phyloP scores from a whole-genome alignment of 2,329 filamentous ascomycete genomes.

The Fusarium sp. region DNA sequence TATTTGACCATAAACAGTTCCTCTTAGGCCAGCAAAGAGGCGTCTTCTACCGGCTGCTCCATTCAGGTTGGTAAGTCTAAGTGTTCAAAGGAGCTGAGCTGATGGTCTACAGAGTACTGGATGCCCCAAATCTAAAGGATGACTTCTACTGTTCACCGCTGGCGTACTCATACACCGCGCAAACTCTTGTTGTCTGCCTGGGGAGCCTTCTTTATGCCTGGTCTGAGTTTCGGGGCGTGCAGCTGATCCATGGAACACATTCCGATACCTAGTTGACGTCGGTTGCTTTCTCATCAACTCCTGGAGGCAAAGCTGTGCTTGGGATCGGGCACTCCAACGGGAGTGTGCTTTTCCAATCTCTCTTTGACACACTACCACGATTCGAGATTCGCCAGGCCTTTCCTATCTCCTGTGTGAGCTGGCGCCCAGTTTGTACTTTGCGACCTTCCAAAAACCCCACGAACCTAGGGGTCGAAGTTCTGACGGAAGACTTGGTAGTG shows the following conservation, averaged over 20 bases:
- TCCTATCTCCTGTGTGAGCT: slow-evolving; percentile 82
- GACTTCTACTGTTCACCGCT: slow-evolving; percentile 96
- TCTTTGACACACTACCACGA: slow-evolving; percentile 74
- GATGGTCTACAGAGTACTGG: slow-evolving; percentile 72
- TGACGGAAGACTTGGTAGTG: slow-evolving; percentile 85
- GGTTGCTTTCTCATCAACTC: slow-evolving; percentile 85
- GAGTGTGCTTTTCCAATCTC: slow-evolving; percentile 79
- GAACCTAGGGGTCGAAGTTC: slow-evolving; percentile 61
- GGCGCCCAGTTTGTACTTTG: slow-evolving; percentile 72
- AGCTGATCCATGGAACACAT: slow-evolving; percentile 53
- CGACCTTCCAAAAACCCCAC: slow-evolving; percentile 63
- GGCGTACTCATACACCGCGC: slow-evolving; percentile 80
- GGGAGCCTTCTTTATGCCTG: slow-evolving; percentile 85
- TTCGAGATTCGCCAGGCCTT: slow-evolving; percentile 79
- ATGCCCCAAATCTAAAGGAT: slow-evolving; percentile 88
- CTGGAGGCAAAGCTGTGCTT: slow-evolving; percentile 81
- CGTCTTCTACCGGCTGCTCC: slow-evolving; percentile 74
- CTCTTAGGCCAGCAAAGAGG: slow-evolving; percentile 21
- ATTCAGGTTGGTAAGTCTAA: slow-evolving; percentile 72
- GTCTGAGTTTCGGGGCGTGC: slow-evolving; percentile 79
- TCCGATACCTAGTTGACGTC: slow-evolving; percentile 74
- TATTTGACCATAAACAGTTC: slow-evolving; percentile 27
- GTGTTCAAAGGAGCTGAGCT: slow-evolving; percentile 36
- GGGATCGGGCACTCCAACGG: slow-evolving; percentile 86
- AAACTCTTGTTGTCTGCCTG: slow-evolving; percentile 85